These are phyloP conservation scores for Yarrowia divulgata DNA, from an alignment of 805 yeast genomes.

Conservation along the genomic window DNA sequence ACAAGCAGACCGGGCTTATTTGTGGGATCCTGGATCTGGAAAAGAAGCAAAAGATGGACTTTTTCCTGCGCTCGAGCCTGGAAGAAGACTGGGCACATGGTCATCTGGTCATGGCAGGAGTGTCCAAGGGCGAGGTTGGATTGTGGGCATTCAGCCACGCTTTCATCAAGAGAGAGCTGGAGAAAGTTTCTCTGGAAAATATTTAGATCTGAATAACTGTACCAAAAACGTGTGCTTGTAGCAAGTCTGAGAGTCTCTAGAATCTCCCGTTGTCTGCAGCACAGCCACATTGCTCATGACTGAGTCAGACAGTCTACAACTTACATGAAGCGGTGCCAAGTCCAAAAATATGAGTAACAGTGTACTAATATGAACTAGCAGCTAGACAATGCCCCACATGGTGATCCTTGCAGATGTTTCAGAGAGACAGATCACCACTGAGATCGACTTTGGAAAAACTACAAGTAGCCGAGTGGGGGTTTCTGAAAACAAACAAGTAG, in stretches of 20 bases:
- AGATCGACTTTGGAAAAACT: background rate
- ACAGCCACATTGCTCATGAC: background rate
- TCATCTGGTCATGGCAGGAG: conserved; percentile 32
- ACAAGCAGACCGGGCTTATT: conserved; percentile 11
- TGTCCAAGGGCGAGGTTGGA: conserved; percentile 1
- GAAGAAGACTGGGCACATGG: conserved; percentile 22
- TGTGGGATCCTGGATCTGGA: conserved; percentile 14
- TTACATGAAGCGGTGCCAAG: background rate
- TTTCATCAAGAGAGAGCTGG: conserved; percentile 3
- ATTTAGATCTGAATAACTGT: background rate
- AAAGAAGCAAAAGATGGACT: conserved; percentile 15
- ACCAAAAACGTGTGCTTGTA: background rate
- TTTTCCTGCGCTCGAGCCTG: background rate
- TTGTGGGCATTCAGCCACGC: conserved; percentile 6
- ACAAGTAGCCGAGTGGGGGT: background rate
- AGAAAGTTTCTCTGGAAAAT: conserved; percentile 4
- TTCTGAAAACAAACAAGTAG: too few species aligned
- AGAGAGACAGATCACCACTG: too few species aligned
- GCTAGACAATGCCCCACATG: background rate
- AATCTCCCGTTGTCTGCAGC: too few species aligned
- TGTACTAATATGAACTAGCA: background rate
- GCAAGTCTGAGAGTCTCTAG: background rate
- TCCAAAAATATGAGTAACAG: background rate
- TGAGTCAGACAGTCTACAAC: background rate
- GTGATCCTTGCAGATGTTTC: background rate